A percentile compares a stretch with the other conserved stretches of the same genome.
phyloP scores from a whole-genome alignment of 2,329 filamentous ascomycete genomes.

The Cercospora nicotianae region DNA sequence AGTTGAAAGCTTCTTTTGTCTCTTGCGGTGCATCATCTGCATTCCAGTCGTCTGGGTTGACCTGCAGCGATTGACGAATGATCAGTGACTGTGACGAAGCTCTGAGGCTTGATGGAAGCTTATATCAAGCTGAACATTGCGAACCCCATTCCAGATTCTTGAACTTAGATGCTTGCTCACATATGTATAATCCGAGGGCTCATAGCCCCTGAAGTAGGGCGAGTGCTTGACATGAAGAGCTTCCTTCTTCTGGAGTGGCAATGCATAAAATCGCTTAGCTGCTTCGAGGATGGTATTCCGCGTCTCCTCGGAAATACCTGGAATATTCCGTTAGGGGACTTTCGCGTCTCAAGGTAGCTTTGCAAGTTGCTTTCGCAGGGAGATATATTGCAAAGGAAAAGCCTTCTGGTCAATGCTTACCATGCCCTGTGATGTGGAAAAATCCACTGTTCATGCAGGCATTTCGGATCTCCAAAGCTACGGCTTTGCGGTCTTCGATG shows the following conservation, averaged over 20 bases:
- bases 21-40: constrained; percentile 35
- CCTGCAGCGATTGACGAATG: not conserved
- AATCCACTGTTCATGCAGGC: constrained; percentile 44
- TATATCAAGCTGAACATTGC: not conserved
- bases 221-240: constrained; percentile 43
- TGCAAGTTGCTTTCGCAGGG: not conserved
- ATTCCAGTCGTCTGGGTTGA: constrained; percentile 40
- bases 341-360: not conserved
- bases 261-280: constrained; percentile 41
- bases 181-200: constrained; percentile 45
- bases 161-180: constrained; percentile 9
- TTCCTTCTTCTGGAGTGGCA: constrained; percentile 41
- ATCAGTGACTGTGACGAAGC: not conserved
- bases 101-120: not conserved
- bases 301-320: constrained; percentile 33
- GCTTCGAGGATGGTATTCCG: constrained; percentile 40
- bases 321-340: not conserved
- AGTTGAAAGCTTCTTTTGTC: constrained; percentile 48
- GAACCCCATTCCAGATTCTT: not conserved
- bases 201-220: constrained; percentile 45
- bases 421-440: constrained; percentile 45
- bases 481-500: constrained; percentile 37
- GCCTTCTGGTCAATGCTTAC: not conserved
- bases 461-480: constrained; percentile 43
- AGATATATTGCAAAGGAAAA: not conserved